These are phyloP conservation scores for Umbellularia californica DNA, from an alignment of 164 flowering plant species.

Conservation along the genomic window DNA sequence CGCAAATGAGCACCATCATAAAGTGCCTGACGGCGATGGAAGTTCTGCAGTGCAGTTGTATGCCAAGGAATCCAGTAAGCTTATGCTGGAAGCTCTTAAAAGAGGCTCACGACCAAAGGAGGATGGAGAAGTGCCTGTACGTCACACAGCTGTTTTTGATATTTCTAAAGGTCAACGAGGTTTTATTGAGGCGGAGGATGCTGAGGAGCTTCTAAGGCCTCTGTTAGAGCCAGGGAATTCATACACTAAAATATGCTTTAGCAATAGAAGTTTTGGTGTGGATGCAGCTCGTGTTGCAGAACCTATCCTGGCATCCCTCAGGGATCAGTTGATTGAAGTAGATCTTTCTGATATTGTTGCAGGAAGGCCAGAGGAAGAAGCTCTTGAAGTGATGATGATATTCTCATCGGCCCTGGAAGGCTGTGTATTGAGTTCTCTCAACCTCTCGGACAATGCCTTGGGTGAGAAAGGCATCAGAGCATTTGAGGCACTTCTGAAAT, in stretches of 20 bases:
- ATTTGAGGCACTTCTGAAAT: conserved; percentile 65
- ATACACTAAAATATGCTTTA: conserved; percentile 76
- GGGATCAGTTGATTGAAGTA: conserved; percentile 69
- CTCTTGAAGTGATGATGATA: conserved; percentile 78
- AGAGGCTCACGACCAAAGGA: conserved; percentile 37
- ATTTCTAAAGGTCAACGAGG: conserved; percentile 67
- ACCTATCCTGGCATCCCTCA: conserved; percentile 62
- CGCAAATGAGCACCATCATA: conserved; percentile 66
- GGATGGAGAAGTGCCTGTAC: conserved; percentile 19
- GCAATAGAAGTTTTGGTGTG: conserved; percentile 84
- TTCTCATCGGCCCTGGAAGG: conserved; percentile 73
- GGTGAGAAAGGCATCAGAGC: conserved; percentile 96
- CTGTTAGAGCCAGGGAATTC: conserved; percentile 51
- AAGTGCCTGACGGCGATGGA: conserved; percentile 96
- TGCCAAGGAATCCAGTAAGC: conserved; percentile 88
- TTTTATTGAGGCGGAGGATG: conserved; percentile 79
- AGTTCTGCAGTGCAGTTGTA: conserved; percentile 88
- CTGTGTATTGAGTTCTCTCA: conserved; percentile 47
- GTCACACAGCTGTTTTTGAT: conserved; percentile 48
- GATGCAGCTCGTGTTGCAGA: conserved; percentile 72
- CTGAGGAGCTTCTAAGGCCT: conserved; percentile 60
- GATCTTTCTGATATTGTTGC: conserved; percentile 89
- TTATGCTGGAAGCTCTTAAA: conserved; percentile 73
- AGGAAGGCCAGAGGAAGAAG: conserved; percentile 81
- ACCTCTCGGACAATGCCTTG: conserved; percentile 84